These are phyloP conservation scores for Boletus smithii DNA, from an alignment of 1,284 basidiomycete species.

Conservation along the genomic window DNA sequence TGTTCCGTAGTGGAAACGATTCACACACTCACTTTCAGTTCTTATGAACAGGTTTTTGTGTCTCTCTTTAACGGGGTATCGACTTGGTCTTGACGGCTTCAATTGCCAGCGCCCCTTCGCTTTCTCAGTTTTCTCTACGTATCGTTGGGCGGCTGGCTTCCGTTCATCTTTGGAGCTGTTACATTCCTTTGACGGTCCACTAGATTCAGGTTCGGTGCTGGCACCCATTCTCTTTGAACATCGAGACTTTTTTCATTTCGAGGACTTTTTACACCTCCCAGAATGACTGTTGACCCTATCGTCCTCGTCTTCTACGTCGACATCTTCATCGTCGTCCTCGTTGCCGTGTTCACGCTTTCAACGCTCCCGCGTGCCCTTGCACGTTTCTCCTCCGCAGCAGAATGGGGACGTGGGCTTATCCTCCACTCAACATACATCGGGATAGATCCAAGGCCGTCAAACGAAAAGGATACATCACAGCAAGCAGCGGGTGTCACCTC, in stretches of 20 bases:
- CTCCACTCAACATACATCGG: slow-evolving; percentile 34
- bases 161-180: background rate
- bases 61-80: slow-evolving; percentile 1
- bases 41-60: no score
- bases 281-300: slow-evolving; percentile 16
- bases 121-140: slow-evolving; percentile 1
- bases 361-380: slow-evolving; percentile 49
- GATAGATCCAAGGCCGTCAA: background rate
- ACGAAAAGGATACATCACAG: slow-evolving; percentile 13
- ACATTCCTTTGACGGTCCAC: slow-evolving; percentile 17
- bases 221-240: slow-evolving; percentile 1
- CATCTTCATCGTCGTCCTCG: slow-evolving; percentile 43
- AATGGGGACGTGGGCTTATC: slow-evolving; percentile 49
- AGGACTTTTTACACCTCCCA: background rate
- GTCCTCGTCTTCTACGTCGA: slow-evolving; percentile 42
- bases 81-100: slow-evolving; percentile 1
- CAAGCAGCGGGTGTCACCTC: slow-evolving; percentile 13
- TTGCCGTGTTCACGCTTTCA: slow-evolving; percentile 40
- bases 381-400: slow-evolving; percentile 45
- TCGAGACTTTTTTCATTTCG: background rate
- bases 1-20: no score
- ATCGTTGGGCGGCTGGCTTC: slow-evolving; percentile 9
- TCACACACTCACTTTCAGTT: no score
- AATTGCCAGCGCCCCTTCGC: background rate
- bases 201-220: slow-evolving; percentile 1